Evolutionary conservation across 1,284 basidiomycete genomes (phyloP).

Genomic region (Kalmanozyma brasiliensis): DNA sequence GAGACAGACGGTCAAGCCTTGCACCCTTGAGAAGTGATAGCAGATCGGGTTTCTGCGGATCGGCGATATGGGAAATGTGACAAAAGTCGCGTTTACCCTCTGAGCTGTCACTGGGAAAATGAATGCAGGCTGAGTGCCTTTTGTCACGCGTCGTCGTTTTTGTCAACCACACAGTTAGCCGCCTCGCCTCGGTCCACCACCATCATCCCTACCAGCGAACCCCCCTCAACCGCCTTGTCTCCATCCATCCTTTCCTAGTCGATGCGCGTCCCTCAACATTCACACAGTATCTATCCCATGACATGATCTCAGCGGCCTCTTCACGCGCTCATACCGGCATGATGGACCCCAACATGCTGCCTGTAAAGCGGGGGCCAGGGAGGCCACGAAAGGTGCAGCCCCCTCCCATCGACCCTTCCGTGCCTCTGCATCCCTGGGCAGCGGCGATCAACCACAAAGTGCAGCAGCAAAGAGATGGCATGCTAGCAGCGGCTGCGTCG

Average conservation of each 20-base stretch:
- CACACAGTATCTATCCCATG: not conserved
- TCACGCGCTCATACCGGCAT: slow-evolving; percentile 2
- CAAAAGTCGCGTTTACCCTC: slow-evolving; percentile 6
- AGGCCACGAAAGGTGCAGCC: slow-evolving; percentile 16
- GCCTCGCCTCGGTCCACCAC: not conserved
- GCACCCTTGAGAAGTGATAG: not conserved
- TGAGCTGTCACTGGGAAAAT: slow-evolving; percentile 3
- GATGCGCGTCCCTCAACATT: not conserved
- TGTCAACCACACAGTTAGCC: not conserved
- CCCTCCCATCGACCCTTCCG: slow-evolving; percentile 17
- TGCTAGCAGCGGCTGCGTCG: not conserved
- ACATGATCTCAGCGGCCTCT: slow-evolving; percentile 7
- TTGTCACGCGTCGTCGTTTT: slow-evolving; percentile 18
- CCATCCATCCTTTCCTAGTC: not conserved
- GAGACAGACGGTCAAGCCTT: too few species aligned
- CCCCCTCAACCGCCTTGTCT: not conserved
- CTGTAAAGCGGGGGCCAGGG: slow-evolving; percentile 7
- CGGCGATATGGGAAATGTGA: slow-evolving; percentile 10
- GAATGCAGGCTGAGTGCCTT: not conserved
- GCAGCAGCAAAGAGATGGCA: not conserved
- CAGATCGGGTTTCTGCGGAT: not conserved
- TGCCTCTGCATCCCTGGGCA: slow-evolving; percentile 38
- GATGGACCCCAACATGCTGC: slow-evolving; percentile 8
- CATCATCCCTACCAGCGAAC: slow-evolving; percentile 2
- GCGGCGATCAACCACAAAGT: slow-evolving; percentile 1